Base-by-base conservation (phyloP, 2,329 filamentous ascomycete genomes). In the Fusarium luffae region DNA sequence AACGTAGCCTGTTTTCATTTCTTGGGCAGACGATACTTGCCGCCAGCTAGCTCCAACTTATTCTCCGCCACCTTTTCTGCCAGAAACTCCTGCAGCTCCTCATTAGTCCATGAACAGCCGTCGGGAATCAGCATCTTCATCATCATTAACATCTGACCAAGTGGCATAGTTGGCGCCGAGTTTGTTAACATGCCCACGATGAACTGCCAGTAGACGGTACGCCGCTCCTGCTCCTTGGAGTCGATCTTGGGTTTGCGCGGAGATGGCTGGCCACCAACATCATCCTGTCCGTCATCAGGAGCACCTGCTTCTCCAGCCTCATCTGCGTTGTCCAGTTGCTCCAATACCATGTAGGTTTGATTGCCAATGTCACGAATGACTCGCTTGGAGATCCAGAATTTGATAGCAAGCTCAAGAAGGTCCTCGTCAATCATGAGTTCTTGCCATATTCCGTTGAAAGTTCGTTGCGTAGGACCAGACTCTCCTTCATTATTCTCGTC, bases 181-280 rank as follows among this genome's bases (percentile, higher is more conserved):
- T 98, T 98, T 66, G 93, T 98, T 80, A 99, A 83, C 96, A 99
- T 98, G 54, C 93, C 93, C 59, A 94, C 85, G 62, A 99, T 94
- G 78, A 97, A 98, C 75, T 94, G 92, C 88, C 92, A 93, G 80
- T 98, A 97, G 41, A 97, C 86, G 44, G 82, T 80, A 34, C 85
- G 83, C 62, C 84, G 84, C 72, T 87, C 86, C 72, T 85, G 84
- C 75, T 90, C 88, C 77, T 93, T 91, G 69, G 88, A 85, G 23
- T 91, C 86, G 32, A 92, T 81, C 64, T 83, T 85, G 54, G 84
- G 80, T 71, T 89, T 86, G 7, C 83, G 86, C 25, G 83, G 83
- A 23, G 82, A 84, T 40, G 80, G 73, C 46, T 78, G 79, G 23
- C 69, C 74, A 10, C 65, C 67, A 18, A 77, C 69, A 51, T 69